Base-by-base conservation (phyloP, 2,329 filamentous ascomycete genomes). In the Diaporthe vaccinii region DNA sequence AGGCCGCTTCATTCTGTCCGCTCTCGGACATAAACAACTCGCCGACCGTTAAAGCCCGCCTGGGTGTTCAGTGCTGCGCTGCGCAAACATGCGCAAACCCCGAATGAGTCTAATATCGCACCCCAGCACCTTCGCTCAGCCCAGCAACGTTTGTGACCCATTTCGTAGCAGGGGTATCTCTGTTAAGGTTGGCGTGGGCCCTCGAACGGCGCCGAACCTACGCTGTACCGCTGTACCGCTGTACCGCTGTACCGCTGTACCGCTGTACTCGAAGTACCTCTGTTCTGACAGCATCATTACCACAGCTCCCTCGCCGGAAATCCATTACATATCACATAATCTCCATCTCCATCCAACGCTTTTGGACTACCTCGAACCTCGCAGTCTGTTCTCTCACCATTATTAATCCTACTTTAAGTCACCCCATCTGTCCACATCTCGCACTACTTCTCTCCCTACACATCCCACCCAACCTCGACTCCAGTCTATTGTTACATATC, bases 21-120 rank as follows among this genome's bases (percentile, higher is more conserved):
- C 67, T 41, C 82, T 84, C 83, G 83, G 83, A 84, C 83, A 84
- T 83, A 84, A 83, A 81, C 79, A 82, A 79, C 79, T 80, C 78
- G 80, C 83, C 83, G 83, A 84, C 79, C 65, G 74, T 77, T 82
- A 75, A 68, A 74, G 62, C 76, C 78, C 77, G 62, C 58, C 49
- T 69, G 65, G n/a, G 44, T 39, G 14, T 58, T 57, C 46, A 74
- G 28, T n/a, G 67, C 59, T 22, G 49, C 49, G 65, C 65, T 28
- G 65, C 49, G 49, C 65, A 69, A 14, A 41, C 49, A 55, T 69
- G 65, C 65, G 49, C 65, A 69, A 62, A 73, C 59, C 46, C 74
- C 76, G 74, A 75, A 44, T 14, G 36, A 74, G 49, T 49, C 44
- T 74, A 67, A 69, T 53, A 55, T 71, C 65, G 46, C 72, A 65